Base-by-base conservation (phyloP, 768 basidiomycete genomes). In the Collybia nuda region DNA sequence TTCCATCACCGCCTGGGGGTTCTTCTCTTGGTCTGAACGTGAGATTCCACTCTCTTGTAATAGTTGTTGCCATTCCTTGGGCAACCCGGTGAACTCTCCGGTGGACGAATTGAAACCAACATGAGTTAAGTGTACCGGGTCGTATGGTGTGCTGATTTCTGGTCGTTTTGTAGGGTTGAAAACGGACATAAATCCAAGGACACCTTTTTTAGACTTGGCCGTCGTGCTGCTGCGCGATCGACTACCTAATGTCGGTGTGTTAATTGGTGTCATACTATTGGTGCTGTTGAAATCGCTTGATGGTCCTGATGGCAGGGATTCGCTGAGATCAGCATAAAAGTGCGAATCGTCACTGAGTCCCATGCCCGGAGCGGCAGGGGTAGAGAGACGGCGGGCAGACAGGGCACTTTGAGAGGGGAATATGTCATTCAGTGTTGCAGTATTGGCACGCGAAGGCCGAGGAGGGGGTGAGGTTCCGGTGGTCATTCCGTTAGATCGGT, bases 71-170 rank as follows among this genome's bases (percentile, higher is more conserved):
- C 97, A 99, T 73, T 98, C 96, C 68, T 96, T 96, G 2, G 97
- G 97, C 26, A 99, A 78, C 2, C 97, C 97, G 7, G 93, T 94
- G 72, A 95, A 98, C 71, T 99, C 96, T 51, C 97, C 97, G 0
- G 96, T 98, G 50, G 93, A 96, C 5, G 92, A 91, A 69, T 99
- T 98, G 84, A 98, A 98, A 52, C 96, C 96, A 65, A 99, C 97
- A 66, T 99, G 97, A 2, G 97, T 98, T 62, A 99, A 88, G 74
- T 98, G 96, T 35, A 98, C 96, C 26, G 97, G 97, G 70, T 99
- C 97, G 67, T 96, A 98, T 0, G 97, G 97, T 0, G 94, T 95
- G 66, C 91, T 93, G 76, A 99, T 98, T 70, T 96, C 93, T 12
- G 82, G 84, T 11, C 88, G 82, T 69, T 90, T 92, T 35, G 80